These are phyloP conservation scores for Ophiostoma himal-ulmi DNA, from an alignment of 2,329 filamentous ascomycete genomes.

Conservation along the genomic window DNA sequence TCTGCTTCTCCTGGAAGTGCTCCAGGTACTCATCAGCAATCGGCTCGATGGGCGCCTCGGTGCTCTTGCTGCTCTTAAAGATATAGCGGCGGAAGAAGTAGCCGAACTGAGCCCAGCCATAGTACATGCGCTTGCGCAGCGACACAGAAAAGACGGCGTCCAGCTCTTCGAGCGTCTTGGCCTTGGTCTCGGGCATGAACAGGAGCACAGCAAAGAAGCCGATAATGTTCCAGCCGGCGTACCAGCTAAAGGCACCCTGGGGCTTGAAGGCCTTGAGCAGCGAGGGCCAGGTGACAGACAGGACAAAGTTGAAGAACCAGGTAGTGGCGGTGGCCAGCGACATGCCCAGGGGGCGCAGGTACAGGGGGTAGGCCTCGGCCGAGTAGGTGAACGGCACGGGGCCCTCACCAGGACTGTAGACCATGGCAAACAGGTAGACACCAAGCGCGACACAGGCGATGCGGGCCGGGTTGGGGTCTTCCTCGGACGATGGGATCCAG, in stretches of 20 bases:
- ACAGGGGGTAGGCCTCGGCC: slow-evolving; percentile 60
- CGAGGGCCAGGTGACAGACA: slow-evolving; percentile 44
- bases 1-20: slow-evolving; percentile 11
- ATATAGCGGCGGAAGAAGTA: slow-evolving; percentile 27
- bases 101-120: slow-evolving; percentile 25
- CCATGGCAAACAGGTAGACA: slow-evolving; percentile 46
- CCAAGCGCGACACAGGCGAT: slow-evolving; percentile 43
- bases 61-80: slow-evolving; percentile 18
- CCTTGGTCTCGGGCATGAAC: slow-evolving; percentile 39
- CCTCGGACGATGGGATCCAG: slow-evolving; percentile 35
- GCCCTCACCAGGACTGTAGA: slow-evolving; percentile 56
- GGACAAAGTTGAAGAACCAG: slow-evolving; percentile 43
- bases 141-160: slow-evolving; percentile 35
- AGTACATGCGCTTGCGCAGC: slow-evolving; percentile 26
- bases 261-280: slow-evolving; percentile 41
- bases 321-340: slow-evolving; percentile 50
- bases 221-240: slow-evolving; percentile 44
- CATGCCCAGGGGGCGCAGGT: slow-evolving; percentile 58
- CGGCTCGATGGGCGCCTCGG: slow-evolving; percentile 18
- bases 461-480: slow-evolving; percentile 32
- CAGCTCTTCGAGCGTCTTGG: slow-evolving; percentile 37
- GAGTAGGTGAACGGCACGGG: slow-evolving; percentile 61
- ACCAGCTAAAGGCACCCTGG: slow-evolving; percentile 46
- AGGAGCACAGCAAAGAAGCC: slow-evolving; percentile 41
- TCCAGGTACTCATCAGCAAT: slow-evolving; percentile 18